Evolutionary conservation across 164 flowering plant species (phyloP), one percentile per base, ranked within the genome.

Genomic region (Kingdonia uniflora): DNA sequence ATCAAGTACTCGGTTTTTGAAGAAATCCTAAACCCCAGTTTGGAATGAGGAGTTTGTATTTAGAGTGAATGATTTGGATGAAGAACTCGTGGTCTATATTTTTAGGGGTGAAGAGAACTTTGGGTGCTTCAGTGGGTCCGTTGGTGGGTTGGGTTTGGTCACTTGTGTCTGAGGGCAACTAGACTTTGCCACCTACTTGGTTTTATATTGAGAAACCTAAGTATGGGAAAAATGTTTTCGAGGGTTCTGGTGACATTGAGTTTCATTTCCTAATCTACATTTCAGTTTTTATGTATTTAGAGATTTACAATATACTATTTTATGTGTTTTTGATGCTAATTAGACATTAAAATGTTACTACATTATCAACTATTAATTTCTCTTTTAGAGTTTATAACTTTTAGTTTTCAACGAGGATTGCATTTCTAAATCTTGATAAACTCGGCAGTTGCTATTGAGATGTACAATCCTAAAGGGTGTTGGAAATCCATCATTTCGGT

Each of bases 41-140:
- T 89, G 97, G 97, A 83, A 84, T 42, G 92, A 89, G 61, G 97
- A 89, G 69, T 84, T 89, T 54, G 79, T 78, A 40, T 82, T 89
- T 65, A 68, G 74, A 37, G 78, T 78, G 5, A 55, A 60, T 59
- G 75, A 71, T 38, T 6, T 65, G 54, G 73, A 76, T 2, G 95
- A 85, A 3, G 79, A 77, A 26, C 75, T 88, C 14, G 54, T 74
- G 29, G 65, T 81, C 19, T 73, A 80, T 42, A 76, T 80, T n/a
- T 74, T 52, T 35, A 53, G 52, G 4, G 58, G 57, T 24, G 63
- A 8, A 8, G 6, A 71, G 19, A 71, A 64, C 0, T 25, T 19
- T 49, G 66, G 57, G 0, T 49, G 74, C 12, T 74, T 74, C 37
- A 53, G 60, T 58, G 68, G 20, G 35, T 4, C 6, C 8, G 8